phyloP scores from a whole-genome alignment of 192 early-diverging fungal species.

The Coemansia sp. region DNA sequence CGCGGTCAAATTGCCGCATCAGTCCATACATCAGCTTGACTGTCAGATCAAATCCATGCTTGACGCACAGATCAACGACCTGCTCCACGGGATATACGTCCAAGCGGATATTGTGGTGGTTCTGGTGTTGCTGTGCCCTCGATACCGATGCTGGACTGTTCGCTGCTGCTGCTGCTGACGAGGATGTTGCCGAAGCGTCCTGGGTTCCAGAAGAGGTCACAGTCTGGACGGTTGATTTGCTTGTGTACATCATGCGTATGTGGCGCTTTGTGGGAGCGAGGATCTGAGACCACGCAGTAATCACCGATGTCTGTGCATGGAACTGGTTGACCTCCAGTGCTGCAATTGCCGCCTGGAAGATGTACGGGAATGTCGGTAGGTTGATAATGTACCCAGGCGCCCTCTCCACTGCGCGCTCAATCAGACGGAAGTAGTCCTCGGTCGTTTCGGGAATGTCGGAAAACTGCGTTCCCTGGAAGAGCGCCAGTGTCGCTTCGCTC shows the following conservation, averaged over 20 bases:
- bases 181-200: neutral
- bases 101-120: constrained; percentile 5
- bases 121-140: constrained; percentile 15
- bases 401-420: constrained; percentile 41
- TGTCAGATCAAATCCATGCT: constrained; percentile 36
- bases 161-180: neutral
- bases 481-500: constrained; percentile 65
- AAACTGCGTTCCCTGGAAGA: constrained; percentile 54
- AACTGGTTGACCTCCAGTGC: constrained; percentile 46
- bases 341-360: constrained; percentile 40
- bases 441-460: constrained; percentile 47
- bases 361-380: constrained; percentile 20
- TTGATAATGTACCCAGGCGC: constrained; percentile 31
- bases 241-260: constrained; percentile 33
- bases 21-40: constrained; percentile 38
- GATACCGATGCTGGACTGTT: neutral
- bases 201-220: neutral
- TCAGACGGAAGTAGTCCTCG: constrained; percentile 50
- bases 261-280: constrained; percentile 50
- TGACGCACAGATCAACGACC: constrained; percentile 37
- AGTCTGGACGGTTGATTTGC: constrained; percentile 3
- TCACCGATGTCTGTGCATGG: constrained; percentile 42
- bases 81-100: constrained; percentile 38
- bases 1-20: constrained; percentile 39
- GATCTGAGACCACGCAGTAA: constrained; percentile 39